Evolutionary conservation across 495 filamentous ascomycete genomes (phyloP), one percentile per base, ranked within the genome.

Genomic region (Aspergillus taichungensis): DNA sequence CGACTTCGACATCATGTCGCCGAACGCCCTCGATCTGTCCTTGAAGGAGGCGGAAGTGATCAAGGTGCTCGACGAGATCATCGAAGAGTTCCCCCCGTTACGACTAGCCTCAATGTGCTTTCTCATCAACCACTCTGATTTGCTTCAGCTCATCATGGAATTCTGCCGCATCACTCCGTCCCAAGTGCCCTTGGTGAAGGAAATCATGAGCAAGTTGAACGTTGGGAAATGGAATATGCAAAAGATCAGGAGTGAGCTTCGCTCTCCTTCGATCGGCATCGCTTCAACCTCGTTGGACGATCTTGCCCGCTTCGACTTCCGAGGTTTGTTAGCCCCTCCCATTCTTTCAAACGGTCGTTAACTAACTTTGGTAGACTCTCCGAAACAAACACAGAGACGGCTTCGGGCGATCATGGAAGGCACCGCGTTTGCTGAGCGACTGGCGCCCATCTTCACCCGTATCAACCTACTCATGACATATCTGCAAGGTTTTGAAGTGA

Each of bases 21-120:
- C 79, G 41, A 81, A 89, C 49, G 81, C 81, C 2, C 60, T 86
- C 18, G 88, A 97, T 56, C 69, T 94, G n/a, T 80, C 89, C 0
- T 60, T 95, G 41, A 90, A 92, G 55, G 92, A 98, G 63, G 92
- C 92, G 1, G 92, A 98, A 59, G 84, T 88, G 4, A 80, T 98
- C 45, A 97, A 96, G 59, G 88, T 96, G 6, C 57, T 96, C 36
- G 91, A 97, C 57, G 92, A 98, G 55, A 83, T 96, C 36, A 75
- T 94, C 14, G 76, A 84, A 33, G 78, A 82, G 6, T 91, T 96
- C 51, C 90, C 89, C 6, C 81, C 79, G 34, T 69, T 89, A 29
- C 70, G 76, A 4, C 73, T 79, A 8, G 72, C 71, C 14, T 78
- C 77, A 14, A 88, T 95, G 76, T 95, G 89, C 60, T 96, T 95